Percentiles rank a stretch among this genome's conserved stretches.
Conservation (phyloP, 2,329 filamentous ascomycete genomes). For the Xylariaceae sp. region DNA sequence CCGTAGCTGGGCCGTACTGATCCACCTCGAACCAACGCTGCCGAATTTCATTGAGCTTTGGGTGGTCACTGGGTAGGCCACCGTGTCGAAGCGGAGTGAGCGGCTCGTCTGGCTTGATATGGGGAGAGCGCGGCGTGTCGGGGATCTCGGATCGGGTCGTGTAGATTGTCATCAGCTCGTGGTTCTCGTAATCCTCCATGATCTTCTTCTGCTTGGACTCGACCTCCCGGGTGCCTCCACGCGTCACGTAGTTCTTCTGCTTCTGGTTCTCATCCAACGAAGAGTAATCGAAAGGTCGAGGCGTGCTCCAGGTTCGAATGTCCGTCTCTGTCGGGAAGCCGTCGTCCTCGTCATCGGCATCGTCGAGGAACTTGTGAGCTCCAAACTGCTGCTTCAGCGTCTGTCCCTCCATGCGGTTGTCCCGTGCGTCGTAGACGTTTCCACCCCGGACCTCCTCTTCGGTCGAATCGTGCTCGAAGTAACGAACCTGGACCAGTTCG, state of each 20-base stretch:
- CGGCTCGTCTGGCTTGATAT: conserved; percentile 28
- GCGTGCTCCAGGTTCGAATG: conserved; percentile 48
- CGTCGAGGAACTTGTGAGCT: conserved; percentile 41
- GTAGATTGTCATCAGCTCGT: conserved; percentile 58
- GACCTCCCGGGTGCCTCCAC: conserved; percentile 47
- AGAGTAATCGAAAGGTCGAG: conserved; percentile 42
- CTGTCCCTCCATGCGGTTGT: conserved; percentile 69
- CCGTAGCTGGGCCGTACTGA: conserved; percentile 39
- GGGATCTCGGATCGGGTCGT: conserved; percentile 50
- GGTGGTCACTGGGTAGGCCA: conserved; percentile 35
- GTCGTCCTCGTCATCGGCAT: conserved; percentile 53
- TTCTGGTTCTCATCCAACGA: conserved; percentile 41
- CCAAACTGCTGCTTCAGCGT: conserved; percentile 47
- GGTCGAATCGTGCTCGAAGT: conserved; percentile 66
- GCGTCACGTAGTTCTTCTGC: conserved; percentile 46
- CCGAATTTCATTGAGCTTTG: conserved; percentile 44
- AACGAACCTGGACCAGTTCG: conserved; percentile 59
- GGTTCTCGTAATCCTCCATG: conserved; percentile 52
- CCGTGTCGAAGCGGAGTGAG: conserved; percentile 27
- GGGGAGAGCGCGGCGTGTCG: conserved; percentile 50
- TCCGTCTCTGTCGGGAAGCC: conserved; percentile 51
- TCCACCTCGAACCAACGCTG: conserved; percentile 42
- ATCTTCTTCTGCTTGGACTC: conserved; percentile 50
- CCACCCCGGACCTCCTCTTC: conserved; percentile 64
- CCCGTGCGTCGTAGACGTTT: conserved; percentile 66